Evolutionary conservation across 2,329 filamentous ascomycete genomes (phyloP), one percentile per base, ranked within the genome.

Genomic region (Xylaria sp.): DNA sequence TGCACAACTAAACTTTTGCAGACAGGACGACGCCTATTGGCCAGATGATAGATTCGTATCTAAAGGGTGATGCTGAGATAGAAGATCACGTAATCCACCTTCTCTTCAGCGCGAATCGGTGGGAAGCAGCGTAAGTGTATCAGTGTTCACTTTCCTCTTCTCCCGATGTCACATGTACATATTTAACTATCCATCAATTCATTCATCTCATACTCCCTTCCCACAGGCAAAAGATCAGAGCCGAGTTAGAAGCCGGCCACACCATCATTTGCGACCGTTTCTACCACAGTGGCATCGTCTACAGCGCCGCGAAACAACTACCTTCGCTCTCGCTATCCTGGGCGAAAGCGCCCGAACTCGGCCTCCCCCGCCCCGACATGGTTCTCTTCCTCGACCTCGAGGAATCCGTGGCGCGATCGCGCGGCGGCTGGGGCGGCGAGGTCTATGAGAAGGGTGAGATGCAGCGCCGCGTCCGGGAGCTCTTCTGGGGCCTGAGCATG

Each of bases 201-300:
- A 8, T 49, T 23, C 31, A 6, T 51, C 31, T 64, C 40, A 21
- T 52, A 35, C 28, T 28, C 11, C 12, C 42, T 7, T 4, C 14
- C 43, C 42, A 59, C 62, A 87, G 84, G 2, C 79, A 81, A 68
- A 78, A 78, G 52, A 88, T 89, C 47, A 73, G 80, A 17, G 60
- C 77, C 1, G 79, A 85, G 5, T 77, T 97, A 5, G 78, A 81
- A 0, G 76, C 81, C 1, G 94, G 94, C 8, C 88, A 83, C 19
- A 95, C 87, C 0, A 84, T 99, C 33, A 82, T 99, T 40, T 89
- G 94, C 69, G 95, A 99, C 77, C 89, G 95, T 50, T 99, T 98
- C 80, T 96, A 96, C 75, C 94, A 97, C 80, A 95, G 91, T 19
- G 95, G 95, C 57, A 91, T 94, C 60, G 92, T 97, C 52, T 99